A percentile compares a stretch with the other conserved stretches of the same genome.
Evolutionary conservation across 1,284 basidiomycete genomes (phyloP).

Genomic region (Cryptococcus sp.): DNA sequence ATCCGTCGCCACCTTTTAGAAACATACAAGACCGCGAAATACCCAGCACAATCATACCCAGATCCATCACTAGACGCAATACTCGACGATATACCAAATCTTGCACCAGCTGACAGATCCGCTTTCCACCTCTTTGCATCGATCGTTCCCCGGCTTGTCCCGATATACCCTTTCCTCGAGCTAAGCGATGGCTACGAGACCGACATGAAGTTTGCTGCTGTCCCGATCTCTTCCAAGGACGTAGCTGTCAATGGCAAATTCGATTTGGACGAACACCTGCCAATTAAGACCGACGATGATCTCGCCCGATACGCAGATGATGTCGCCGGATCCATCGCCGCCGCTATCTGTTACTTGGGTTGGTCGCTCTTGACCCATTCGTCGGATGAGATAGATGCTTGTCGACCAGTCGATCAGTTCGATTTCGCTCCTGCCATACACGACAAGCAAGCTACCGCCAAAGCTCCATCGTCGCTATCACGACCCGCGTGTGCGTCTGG

Average conservation of each 20-base stretch:
- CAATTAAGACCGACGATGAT: slow-evolving; percentile 51
- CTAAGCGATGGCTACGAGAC: slow-evolving; percentile 53
- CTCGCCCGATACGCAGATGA: slow-evolving; percentile 54
- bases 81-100: slow-evolving; percentile 26
- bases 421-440: slow-evolving; percentile 16
- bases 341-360: slow-evolving; percentile 54
- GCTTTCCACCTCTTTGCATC: slow-evolving; percentile 51
- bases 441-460: background rate
- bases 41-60: slow-evolving; percentile 7
- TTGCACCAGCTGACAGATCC: slow-evolving; percentile 24
- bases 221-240: background rate
- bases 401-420: slow-evolving; percentile 22
- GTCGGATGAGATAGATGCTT: background rate
- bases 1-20: slow-evolving; percentile 33
- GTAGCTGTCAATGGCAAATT: background rate
- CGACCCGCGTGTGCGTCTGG: no score
- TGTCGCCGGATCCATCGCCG: slow-evolving; percentile 55
- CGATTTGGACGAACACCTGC: slow-evolving; percentile 27
- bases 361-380: slow-evolving; percentile 45
- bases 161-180: slow-evolving; percentile 53
- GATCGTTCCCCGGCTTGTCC: slow-evolving; percentile 46
- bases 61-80: slow-evolving; percentile 18
- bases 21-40: slow-evolving; percentile 18
- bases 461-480: background rate
- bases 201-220: slow-evolving; percentile 44